Conservation (phyloP, 306 rosid species). For the Vigna radiata region DNA sequence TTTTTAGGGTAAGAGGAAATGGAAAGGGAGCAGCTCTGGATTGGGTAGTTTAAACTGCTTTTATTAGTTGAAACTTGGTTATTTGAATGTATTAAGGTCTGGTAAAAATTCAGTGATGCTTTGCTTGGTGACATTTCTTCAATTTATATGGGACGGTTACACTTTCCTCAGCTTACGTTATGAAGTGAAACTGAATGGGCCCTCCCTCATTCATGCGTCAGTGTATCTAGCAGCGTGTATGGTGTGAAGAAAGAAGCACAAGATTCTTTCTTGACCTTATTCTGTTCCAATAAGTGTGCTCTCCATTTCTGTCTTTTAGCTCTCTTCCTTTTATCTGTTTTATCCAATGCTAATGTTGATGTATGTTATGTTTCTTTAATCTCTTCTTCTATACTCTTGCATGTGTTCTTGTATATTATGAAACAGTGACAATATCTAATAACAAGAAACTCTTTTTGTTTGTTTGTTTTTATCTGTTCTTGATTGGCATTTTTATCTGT, state of each 20-base stretch:
- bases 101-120: no score
- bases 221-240: background rate
- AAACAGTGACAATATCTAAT: background rate
- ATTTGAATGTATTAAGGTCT: no score
- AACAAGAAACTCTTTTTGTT: no score
- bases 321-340: background rate
- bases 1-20: no score
- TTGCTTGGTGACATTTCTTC: no score
- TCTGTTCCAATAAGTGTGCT: background rate
- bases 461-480: no score
- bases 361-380: background rate
- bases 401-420: background rate
- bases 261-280: background rate
- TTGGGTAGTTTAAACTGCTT: no score
- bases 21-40: no score
- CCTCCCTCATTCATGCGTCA: no score
- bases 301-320: background rate
- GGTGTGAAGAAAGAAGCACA: background rate
- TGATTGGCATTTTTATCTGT: no score
- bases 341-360: background rate
- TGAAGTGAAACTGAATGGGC: background rate
- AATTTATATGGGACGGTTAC: background rate
- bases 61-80: no score
- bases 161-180: background rate
- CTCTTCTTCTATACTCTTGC: background rate